phyloP scores from a whole-genome alignment of 129 eudicot genomes.

The Chrysanthemum lavandulifolium region DNA sequence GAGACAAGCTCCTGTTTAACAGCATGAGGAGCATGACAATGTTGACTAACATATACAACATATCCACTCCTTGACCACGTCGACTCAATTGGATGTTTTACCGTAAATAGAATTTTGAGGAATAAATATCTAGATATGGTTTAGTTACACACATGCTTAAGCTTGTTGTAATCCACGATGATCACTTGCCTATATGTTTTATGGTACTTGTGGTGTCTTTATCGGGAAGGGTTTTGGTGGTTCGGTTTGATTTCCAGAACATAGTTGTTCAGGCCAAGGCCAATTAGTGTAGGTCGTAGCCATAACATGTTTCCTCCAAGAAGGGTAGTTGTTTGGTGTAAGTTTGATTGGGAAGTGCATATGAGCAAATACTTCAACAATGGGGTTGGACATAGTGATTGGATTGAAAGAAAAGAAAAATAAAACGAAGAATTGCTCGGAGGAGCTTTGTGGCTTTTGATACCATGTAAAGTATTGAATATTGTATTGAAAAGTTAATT shows the following conservation, averaged over 20 bases:
- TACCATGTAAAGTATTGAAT: not conserved
- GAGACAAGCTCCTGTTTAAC: too few relatives aligned
- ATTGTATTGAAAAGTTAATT: not conserved
- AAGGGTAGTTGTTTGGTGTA: not conserved
- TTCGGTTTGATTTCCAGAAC: not conserved
- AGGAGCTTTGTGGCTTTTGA: slow-evolving; percentile 6
- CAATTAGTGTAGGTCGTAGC: slow-evolving; percentile 4
- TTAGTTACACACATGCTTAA: too few relatives aligned
- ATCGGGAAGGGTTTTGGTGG: not conserved
- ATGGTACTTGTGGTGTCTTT: too few relatives aligned
- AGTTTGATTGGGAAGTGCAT: slow-evolving; percentile 14
- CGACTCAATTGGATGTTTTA: too few relatives aligned
- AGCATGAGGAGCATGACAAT: too few relatives aligned
- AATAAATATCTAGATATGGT: too few relatives aligned
- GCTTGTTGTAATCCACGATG: too few relatives aligned
- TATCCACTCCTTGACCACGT: too few relatives aligned
- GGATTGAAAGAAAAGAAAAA: too few relatives aligned
- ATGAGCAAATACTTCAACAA: not conserved
- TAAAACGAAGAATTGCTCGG: not conserved
- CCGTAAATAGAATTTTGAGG: too few relatives aligned
- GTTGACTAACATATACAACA: too few relatives aligned
- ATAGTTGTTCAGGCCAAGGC: not conserved
- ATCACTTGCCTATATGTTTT: too few relatives aligned
- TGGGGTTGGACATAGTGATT: not conserved
- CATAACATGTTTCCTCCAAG: slow-evolving; percentile 1